Evolutionary conservation across 257 asterid species (phyloP).

Genomic region (Nicotiana attenuata): DNA sequence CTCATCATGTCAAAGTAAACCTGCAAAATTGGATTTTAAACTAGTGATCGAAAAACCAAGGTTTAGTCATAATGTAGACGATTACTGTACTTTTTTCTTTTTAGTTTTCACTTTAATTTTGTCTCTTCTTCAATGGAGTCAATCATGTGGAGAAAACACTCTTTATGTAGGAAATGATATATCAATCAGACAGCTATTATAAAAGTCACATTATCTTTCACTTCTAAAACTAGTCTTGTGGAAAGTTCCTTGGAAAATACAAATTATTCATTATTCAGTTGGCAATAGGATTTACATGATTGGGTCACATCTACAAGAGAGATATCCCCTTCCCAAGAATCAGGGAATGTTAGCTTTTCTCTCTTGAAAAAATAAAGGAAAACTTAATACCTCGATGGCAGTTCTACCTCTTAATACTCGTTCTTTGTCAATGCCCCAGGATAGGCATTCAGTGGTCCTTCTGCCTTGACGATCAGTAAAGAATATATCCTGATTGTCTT

Average conservation of each 20-base stretch:
- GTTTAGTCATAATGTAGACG: not conserved
- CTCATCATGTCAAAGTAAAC: constrained; percentile 74
- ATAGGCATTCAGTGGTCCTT: constrained; percentile 69
- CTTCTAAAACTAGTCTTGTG: not conserved
- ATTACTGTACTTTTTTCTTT: not conserved
- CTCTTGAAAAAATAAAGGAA: constrained; percentile 2
- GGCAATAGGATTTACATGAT: not conserved
- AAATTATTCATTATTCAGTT: not conserved
- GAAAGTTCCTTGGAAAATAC: not conserved
- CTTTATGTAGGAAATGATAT: not conserved
- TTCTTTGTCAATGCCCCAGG: constrained; percentile 76
- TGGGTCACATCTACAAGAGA: not conserved
- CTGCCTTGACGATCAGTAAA: constrained; percentile 79
- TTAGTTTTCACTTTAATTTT: not conserved
- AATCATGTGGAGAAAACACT: not conserved
- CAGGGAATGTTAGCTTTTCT: not conserved
- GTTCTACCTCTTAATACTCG: constrained; percentile 72
- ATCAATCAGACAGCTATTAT: not conserved
- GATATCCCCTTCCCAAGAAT: not conserved
- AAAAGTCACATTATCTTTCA: not conserved
- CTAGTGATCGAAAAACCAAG: constrained; percentile 1
- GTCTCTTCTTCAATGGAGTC: not conserved
- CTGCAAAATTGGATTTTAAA: constrained; percentile 30
- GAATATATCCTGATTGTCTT: constrained; percentile 66
- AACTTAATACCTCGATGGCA: constrained; percentile 54